Percentiles rank a stretch among this genome's conserved stretches.
Evolutionary conservation across 2,329 filamentous ascomycete species (phyloP).

Genomic region (Xylariaceae sp.): DNA sequence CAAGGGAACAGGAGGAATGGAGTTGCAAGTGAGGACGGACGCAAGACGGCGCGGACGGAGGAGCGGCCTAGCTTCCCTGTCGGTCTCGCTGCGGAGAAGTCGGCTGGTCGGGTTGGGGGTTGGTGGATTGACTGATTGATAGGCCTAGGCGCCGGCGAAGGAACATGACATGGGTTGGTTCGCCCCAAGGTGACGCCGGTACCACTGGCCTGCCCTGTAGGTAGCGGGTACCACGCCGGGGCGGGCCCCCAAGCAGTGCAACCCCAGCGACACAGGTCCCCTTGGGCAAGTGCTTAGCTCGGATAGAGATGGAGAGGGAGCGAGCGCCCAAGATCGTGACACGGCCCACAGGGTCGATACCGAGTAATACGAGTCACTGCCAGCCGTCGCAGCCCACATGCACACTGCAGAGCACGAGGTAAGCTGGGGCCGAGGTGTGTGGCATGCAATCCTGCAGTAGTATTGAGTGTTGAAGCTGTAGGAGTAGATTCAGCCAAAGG

Average conservation of each 20-base stretch:
- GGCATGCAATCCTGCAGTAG: too few species aligned
- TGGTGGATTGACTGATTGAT: constrained; percentile 11
- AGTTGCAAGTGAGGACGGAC: constrained; percentile 3
- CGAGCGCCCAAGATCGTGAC: too few species aligned
- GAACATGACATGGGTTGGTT: not conserved
- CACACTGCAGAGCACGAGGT: too few species aligned
- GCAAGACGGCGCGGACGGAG: constrained; percentile 1
- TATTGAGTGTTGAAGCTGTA: too few species aligned
- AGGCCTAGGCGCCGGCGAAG: constrained; percentile 16
- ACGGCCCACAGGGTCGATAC: too few species aligned
- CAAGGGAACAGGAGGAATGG: constrained; percentile 2
- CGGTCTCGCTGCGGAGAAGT: not conserved
- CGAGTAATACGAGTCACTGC: too few species aligned
- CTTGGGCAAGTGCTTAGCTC: too few species aligned
- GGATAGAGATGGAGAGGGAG: too few species aligned
- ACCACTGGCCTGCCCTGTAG: not conserved
- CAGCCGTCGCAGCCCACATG: too few species aligned
- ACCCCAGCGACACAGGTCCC: too few species aligned
- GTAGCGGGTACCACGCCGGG: constrained; percentile 8
- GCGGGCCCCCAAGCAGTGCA: constrained; percentile 10
- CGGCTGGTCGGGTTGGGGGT: not conserved
- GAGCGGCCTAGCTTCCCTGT: constrained; percentile 4
- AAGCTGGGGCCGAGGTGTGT: too few species aligned
- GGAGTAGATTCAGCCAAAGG: too few species aligned
- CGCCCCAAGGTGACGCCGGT: not conserved